phyloP scores from a whole-genome alignment of 805 yeast genomes.

The Lachancea fermentati region DNA sequence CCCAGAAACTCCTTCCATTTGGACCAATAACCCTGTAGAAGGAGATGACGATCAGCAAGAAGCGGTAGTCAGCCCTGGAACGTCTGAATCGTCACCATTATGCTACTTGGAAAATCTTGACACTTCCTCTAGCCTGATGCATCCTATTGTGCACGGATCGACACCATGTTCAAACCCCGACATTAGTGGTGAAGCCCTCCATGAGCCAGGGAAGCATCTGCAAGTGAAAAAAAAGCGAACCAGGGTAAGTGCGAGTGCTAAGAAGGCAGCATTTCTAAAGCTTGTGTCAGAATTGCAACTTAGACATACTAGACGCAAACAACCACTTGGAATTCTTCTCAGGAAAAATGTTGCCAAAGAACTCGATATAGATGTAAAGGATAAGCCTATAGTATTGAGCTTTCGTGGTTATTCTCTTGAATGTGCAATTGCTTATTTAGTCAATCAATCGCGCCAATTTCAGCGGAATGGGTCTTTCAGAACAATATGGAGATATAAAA shows the following conservation, averaged over 20 bases:
- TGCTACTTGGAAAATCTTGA: too few relatives aligned
- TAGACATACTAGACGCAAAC: background rate
- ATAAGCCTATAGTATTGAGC: background rate
- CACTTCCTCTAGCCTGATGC: too few relatives aligned
- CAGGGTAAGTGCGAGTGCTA: conserved; percentile 2
- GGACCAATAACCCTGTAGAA: too few relatives aligned
- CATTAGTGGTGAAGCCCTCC: too few relatives aligned
- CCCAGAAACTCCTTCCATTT: conserved; percentile 6
- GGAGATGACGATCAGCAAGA: too few relatives aligned
- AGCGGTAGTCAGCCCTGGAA: too few relatives aligned
- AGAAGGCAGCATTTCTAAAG: conserved; percentile 4
- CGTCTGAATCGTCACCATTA: too few relatives aligned
- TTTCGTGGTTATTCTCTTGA: conserved; percentile 1
- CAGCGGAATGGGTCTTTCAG: conserved; percentile 9
- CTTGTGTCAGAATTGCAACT: conserved; percentile 2
- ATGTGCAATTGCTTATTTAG: background rate
- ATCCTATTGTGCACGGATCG: too few relatives aligned
- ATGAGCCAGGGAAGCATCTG: background rate
- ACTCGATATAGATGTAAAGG: conserved; percentile 2
- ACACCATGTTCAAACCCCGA: too few relatives aligned
- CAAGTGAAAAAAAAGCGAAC: background rate
- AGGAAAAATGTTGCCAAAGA: conserved; percentile 6
- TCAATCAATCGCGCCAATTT: conserved; percentile 1
- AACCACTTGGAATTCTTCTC: conserved; percentile 2
- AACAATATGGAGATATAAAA: conserved; percentile 15